phyloP scores from a whole-genome alignment of 2,329 filamentous ascomycete genomes.

The Coniochaeta sp. region DNA sequence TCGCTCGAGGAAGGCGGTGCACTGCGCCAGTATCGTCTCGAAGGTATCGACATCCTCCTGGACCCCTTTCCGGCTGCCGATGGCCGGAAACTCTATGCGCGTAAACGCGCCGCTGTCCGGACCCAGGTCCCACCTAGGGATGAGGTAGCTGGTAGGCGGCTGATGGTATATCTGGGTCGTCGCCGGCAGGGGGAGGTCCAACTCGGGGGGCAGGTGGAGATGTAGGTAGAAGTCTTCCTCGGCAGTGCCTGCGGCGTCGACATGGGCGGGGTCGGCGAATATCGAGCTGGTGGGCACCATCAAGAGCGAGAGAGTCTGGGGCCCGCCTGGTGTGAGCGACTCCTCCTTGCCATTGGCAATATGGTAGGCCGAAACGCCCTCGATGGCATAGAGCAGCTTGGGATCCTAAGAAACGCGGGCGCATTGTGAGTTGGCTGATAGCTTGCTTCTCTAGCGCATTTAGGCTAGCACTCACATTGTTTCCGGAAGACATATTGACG shows the following conservation, averaged over 20 bases:
- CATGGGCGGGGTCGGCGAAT: conserved; percentile 50
- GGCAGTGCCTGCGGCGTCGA: conserved; percentile 41
- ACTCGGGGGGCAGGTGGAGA: conserved; percentile 86
- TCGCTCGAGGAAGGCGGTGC: conserved; percentile 88
- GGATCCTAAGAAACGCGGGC: conserved; percentile 40
- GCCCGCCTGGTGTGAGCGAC: conserved; percentile 73
- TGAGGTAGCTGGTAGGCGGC: conserved; percentile 84
- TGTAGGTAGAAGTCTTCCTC: conserved; percentile 97
- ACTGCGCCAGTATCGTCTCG: conserved; percentile 96
- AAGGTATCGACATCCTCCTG: conserved; percentile 96
- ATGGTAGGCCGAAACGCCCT: conserved; percentile 85
- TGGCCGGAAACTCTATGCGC: conserved; percentile 76
- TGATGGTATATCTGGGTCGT: conserved; percentile 98
- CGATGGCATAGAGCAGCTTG: conserved; percentile 63
- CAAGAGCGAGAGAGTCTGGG: conserved; percentile 84
- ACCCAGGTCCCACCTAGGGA: conserved; percentile 90
- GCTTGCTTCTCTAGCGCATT: not conserved
- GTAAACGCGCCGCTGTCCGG: conserved; percentile 87
- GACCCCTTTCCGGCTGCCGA: conserved; percentile 63
- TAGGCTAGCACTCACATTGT: conserved; percentile 26
- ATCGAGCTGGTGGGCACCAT: conserved; percentile 91
- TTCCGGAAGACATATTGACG: conserved; percentile 32
- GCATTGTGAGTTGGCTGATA: not conserved
- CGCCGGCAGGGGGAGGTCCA: conserved; percentile 86
- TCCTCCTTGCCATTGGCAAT: conserved; percentile 81